These are phyloP conservation scores for Fomitopsis palustris DNA, from an alignment of 1,284 basidiomycete genomes.

Conservation along the genomic window DNA sequence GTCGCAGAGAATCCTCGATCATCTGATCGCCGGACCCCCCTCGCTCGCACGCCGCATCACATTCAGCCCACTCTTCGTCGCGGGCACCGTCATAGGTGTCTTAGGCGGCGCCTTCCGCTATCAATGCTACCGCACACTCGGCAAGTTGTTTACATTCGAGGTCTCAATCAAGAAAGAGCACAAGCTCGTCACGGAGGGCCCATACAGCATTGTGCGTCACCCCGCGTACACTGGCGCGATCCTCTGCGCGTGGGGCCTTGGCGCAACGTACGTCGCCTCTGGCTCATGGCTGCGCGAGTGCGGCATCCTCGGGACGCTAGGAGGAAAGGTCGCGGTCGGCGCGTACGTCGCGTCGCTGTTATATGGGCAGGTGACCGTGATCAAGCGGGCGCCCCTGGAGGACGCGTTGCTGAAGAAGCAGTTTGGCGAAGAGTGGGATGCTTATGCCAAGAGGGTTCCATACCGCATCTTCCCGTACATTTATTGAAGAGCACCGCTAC, in stretches of 20 bases:
- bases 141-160: slow-evolving; percentile 11
- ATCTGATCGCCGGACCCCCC: neutral
- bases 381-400: slow-evolving; percentile 15
- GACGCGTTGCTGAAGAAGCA: slow-evolving; percentile 19
- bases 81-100: neutral
- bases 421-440: slow-evolving; percentile 19
- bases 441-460: slow-evolving; percentile 7
- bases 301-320: slow-evolving; percentile 2
- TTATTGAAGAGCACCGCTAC: slow-evolving; percentile 2
- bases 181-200: slow-evolving; percentile 9
- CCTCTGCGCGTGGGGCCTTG: neutral
- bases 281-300: slow-evolving; percentile 11
- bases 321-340: neutral
- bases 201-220: slow-evolving; percentile 12
- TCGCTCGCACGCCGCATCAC: neutral
- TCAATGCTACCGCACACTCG: slow-evolving; percentile 9
- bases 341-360: neutral
- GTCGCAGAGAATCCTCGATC: neutral
- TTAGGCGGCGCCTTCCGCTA: slow-evolving; percentile 5
- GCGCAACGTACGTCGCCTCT: neutral
- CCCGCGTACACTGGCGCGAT: slow-evolving; percentile 4
- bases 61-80: neutral
- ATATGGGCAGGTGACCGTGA: neutral
- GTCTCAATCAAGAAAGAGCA: slow-evolving; percentile 7
- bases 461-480: slow-evolving; percentile 10